phyloP scores from a whole-genome alignment of 2,329 filamentous ascomycete species.

The Arthrobotrys megalospora region DNA sequence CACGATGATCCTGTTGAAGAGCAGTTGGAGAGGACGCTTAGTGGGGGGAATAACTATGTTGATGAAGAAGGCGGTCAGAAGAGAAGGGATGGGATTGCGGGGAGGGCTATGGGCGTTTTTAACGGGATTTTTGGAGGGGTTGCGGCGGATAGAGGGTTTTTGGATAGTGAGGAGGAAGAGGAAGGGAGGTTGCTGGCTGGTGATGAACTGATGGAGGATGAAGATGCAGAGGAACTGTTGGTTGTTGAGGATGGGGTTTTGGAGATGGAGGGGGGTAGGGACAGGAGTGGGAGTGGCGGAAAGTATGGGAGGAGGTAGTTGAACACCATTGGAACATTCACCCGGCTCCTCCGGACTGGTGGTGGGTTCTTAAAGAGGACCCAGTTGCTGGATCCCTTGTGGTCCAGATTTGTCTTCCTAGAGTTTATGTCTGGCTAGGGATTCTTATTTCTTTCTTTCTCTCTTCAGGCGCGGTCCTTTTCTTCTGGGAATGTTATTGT shows the following conservation, averaged over 20 bases:
- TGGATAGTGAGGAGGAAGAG: slow-evolving; percentile 59
- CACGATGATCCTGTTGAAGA: slow-evolving; percentile 61
- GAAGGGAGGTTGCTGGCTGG: slow-evolving; percentile 57
- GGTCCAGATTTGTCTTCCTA: too few species aligned
- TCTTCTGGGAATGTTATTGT: too few species aligned
- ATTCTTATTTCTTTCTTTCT: background rate
- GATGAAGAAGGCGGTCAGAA: slow-evolving; percentile 38
- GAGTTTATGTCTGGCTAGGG: background rate
- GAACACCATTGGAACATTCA: background rate
- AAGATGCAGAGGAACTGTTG: slow-evolving; percentile 62
- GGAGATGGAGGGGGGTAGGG: slow-evolving; percentile 26
- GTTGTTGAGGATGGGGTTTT: slow-evolving; percentile 59
- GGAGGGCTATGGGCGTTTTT: slow-evolving; percentile 53
- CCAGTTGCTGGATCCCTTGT: too few species aligned
- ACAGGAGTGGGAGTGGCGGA: background rate
- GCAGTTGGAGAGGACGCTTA: slow-evolving; percentile 59
- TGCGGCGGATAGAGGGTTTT: slow-evolving; percentile 40
- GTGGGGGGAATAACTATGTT: background rate
- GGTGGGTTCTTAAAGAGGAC: too few species aligned
- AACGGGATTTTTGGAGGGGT: slow-evolving; percentile 53
- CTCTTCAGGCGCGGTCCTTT: too few species aligned
- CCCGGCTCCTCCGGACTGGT: too few species aligned
- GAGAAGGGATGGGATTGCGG: slow-evolving; percentile 37
- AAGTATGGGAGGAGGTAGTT: slow-evolving; percentile 14
- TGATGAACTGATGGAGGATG: slow-evolving; percentile 58